These are phyloP conservation scores for Herpetomonas samuelpessoai DNA, from an alignment of 208 protist species.

Conservation along the genomic window DNA sequence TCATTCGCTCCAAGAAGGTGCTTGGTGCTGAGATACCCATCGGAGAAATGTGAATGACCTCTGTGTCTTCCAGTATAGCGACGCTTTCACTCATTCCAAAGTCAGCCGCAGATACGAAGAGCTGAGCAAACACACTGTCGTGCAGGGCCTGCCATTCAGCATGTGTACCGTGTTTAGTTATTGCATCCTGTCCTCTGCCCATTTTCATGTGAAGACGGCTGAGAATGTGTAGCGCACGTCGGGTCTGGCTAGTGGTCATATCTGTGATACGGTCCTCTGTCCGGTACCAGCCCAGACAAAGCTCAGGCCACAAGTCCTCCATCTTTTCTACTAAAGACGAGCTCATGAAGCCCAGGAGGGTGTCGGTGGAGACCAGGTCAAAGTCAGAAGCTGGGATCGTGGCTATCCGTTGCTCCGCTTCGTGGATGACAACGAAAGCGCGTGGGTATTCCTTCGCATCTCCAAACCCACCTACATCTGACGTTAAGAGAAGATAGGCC, in stretches of 20 bases:
- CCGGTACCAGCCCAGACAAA: slow-evolving; percentile 11
- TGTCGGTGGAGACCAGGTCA: slow-evolving; percentile 11
- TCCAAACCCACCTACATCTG: slow-evolving; percentile 8
- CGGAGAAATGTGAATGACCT: slow-evolving; percentile 48
- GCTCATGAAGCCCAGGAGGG: slow-evolving; percentile 29
- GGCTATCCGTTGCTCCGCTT: slow-evolving; percentile 34
- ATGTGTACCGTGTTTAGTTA: slow-evolving; percentile 1
- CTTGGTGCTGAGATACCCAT: slow-evolving; percentile 33
- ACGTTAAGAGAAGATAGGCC: slow-evolving; percentile 25
- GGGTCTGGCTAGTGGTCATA: slow-evolving; percentile 10
- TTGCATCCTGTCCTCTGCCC: slow-evolving; percentile 8
- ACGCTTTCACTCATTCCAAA: slow-evolving; percentile 41
- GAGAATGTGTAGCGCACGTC: slow-evolving; percentile 12
- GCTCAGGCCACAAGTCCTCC: neutral
- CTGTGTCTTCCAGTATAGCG: slow-evolving; percentile 40
- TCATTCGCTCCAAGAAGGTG: slow-evolving; percentile 47
- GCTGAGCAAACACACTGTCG: slow-evolving; percentile 55
- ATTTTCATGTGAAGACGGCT: slow-evolving; percentile 13
- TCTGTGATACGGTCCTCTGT: slow-evolving; percentile 6
- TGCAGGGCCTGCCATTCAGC: slow-evolving; percentile 36
- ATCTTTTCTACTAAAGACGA: slow-evolving; percentile 8
- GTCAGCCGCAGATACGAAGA: slow-evolving; percentile 27
- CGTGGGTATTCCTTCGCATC: slow-evolving; percentile 19
- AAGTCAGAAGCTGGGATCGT: slow-evolving; percentile 12
- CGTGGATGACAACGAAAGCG: slow-evolving; percentile 50